Percentiles rank a stretch among this genome's conserved stretches.
Evolutionary conservation across 2,329 filamentous ascomycete genomes (phyloP).

Genomic region (Colletotrichum tropicicola): DNA sequence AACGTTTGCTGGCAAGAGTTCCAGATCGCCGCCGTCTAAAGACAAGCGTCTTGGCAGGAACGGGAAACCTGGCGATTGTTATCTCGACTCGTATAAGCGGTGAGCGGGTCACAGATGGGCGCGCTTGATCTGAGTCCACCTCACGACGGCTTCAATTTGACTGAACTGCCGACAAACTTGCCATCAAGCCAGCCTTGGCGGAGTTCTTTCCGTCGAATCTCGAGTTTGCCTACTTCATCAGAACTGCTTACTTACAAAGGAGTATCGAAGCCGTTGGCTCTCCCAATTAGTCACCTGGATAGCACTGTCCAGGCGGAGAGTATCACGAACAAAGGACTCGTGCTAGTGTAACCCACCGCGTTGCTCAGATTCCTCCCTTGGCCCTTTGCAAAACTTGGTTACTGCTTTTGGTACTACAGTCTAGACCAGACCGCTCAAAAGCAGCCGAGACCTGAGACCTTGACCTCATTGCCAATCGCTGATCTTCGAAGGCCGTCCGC

Average conservation of each 20-base stretch:
- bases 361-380: not conserved
- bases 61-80: not conserved
- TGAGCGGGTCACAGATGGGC: not conserved
- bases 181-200: not conserved
- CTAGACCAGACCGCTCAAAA: conserved; percentile 10
- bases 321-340: conserved; percentile 10
- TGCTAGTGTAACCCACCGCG: conserved; percentile 3
- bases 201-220: not conserved
- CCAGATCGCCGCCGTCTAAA: conserved; percentile 8
- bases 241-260: not conserved
- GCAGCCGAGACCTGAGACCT: conserved; percentile 15
- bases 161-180: not conserved
- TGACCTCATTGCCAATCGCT: conserved; percentile 6
- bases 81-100: not conserved
- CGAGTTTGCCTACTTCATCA: not conserved
- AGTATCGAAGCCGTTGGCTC: not conserved
- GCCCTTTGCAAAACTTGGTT: not conserved
- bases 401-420: not conserved
- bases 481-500: not conserved
- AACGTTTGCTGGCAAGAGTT: not conserved
- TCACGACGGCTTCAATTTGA: too few species aligned
- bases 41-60: conserved; percentile 18
- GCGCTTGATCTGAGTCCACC: not conserved
- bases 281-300: not conserved
- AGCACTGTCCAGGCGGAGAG: not conserved